Percentiles rank a stretch among this genome's conserved stretches.
Evolutionary conservation across 2,329 filamentous ascomycete genomes (phyloP).

Genomic region (Stachybotrys chartarum): DNA sequence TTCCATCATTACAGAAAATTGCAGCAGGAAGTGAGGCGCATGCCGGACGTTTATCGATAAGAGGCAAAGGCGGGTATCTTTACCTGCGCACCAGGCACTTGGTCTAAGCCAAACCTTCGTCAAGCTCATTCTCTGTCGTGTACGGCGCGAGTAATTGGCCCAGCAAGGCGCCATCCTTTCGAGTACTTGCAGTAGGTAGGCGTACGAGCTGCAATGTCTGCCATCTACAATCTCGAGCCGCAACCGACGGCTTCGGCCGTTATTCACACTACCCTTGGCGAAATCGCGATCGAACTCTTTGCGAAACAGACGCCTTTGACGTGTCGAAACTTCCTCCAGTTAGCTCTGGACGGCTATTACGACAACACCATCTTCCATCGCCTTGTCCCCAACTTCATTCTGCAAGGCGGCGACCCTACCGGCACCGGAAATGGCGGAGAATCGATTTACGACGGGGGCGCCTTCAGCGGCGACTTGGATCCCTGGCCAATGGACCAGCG

Average conservation of each 20-base stretch:
- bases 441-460: slow-evolving; percentile 83
- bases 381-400: slow-evolving; percentile 81
- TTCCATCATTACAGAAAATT: no score
- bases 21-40: no score
- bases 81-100: no score
- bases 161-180: no score
- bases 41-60: background rate
- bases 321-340: slow-evolving; percentile 91
- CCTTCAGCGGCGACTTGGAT: slow-evolving; percentile 65
- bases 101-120: no score
- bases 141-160: no score
- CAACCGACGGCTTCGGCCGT: slow-evolving; percentile 89
- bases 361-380: slow-evolving; percentile 91
- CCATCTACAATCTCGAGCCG: slow-evolving; percentile 90
- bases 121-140: no score
- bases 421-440: slow-evolving; percentile 88
- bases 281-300: slow-evolving; percentile 87
- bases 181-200: no score
- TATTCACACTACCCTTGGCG: slow-evolving; percentile 82
- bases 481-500: slow-evolving; percentile 63
- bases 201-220: slow-evolving; percentile 55
- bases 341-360: slow-evolving; percentile 93
- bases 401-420: slow-evolving; percentile 92
- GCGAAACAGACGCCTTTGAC: slow-evolving; percentile 89
- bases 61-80: background rate